Evolutionary conservation across 169 alveolate genomes (phyloP), one percentile per base, ranked within the genome.

Genomic region (Eimeria zaria): DNA sequence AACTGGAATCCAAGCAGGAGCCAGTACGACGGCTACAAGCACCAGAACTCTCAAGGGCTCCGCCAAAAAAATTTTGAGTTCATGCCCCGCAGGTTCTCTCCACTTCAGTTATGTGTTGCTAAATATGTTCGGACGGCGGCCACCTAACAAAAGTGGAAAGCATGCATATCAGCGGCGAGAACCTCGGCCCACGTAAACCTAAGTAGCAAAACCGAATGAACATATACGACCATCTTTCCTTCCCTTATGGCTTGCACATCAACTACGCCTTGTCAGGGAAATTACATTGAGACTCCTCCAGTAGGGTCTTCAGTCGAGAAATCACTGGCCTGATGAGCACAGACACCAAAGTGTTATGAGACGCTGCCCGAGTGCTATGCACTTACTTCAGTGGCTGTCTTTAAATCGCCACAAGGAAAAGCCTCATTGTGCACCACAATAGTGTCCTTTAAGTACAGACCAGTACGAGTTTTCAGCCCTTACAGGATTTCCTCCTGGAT

Each of bases 261-360:
- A n/a, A n/a, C 67, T 62, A 87, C 11, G 93, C 93, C 64, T 87
- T 87, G 93, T 87, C 93, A 22, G 93, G 93, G 73, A 87, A 87
- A 44, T 87, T 62, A 48, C 93, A 87, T 24, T 87, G 55, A 12
- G 81, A 33, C 62, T 87, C 81, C 44, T 87, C 93, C 58, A 87
- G 83, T 22, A 87, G 41, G 44, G 64, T 27, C 8, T 39, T 55
- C 81, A 87, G 81, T 30, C 64, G 64, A 16, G 60, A 6, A 30
- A 64, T 62, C 30, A 87, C 64, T 60, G 93, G 93, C 93, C 93
- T 87, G 93, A 20, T 22, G 16, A 12, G 46, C 51, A 39, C 20
- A 62, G 1, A 48, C 78, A 55, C 80, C 36, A 46, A 58, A 39
- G 48, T 41, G 67, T 24, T 83, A 58, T 27, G 53, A 39, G 48